Conservation (phyloP, 345 rosid genomes). For the Balakata baccata region DNA sequence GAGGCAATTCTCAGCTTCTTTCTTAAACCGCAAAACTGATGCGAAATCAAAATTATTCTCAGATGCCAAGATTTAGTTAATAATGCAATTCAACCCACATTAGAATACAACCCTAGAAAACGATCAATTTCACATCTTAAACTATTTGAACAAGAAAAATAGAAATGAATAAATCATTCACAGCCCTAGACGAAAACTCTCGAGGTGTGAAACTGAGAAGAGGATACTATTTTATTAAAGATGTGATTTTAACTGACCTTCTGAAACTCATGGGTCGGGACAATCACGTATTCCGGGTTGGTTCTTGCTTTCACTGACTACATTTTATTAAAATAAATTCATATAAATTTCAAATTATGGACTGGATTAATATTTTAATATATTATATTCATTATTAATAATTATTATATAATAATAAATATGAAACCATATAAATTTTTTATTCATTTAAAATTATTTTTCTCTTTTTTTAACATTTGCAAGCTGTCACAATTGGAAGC, state of each 20-base stretch:
- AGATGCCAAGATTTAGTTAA: not conserved
- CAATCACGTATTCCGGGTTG: not conserved
- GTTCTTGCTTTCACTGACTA: too few relatives aligned
- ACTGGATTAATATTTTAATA: too few relatives aligned
- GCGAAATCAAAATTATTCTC: not conserved
- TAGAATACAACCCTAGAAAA: not conserved
- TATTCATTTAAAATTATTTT: too few relatives aligned
- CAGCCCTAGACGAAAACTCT: not conserved
- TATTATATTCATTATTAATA: too few relatives aligned
- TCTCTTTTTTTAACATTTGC: too few relatives aligned
- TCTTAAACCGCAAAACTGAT: not conserved
- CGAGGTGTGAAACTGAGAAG: not conserved
- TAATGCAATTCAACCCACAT: not conserved
- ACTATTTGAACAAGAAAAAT: not conserved
- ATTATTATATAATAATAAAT: too few relatives aligned
- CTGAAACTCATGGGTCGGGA: slow-evolving; percentile 15
- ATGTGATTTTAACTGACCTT: slow-evolving; percentile 6
- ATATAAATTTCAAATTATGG: too few relatives aligned
- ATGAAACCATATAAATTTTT: too few relatives aligned
- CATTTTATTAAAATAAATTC: too few relatives aligned
- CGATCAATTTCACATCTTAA: not conserved
- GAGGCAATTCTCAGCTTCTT: not conserved
- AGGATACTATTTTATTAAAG: too few relatives aligned
- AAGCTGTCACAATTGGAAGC: too few relatives aligned
- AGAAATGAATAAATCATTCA: too few relatives aligned